A percentile compares a stretch with the other conserved stretches of the same genome.
Conservation (phyloP, 345 rosid genomes). For the Physaria fendleri region DNA sequence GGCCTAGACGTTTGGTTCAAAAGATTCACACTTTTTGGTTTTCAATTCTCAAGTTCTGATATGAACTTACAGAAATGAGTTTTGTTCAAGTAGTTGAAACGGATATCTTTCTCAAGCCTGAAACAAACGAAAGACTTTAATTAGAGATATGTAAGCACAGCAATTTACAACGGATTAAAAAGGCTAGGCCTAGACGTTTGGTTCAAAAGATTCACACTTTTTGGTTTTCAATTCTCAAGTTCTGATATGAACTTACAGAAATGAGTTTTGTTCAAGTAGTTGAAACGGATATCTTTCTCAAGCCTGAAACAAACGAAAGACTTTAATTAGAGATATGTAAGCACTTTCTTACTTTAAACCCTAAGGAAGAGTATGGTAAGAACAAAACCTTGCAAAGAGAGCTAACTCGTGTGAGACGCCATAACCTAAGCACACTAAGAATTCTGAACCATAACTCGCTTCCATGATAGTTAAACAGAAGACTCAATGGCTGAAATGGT, state of each 20-base stretch:
- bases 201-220: no score
- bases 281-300: slow-evolving; percentile 96
- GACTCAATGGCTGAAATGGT: slow-evolving; percentile 70
- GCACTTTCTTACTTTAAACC: background rate
- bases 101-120: slow-evolving; percentile 98
- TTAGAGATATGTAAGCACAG: slow-evolving; percentile 16
- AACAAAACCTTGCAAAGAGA: slow-evolving; percentile 80
- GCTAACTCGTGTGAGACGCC: slow-evolving; percentile 97
- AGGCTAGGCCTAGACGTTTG: no score
- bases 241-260: slow-evolving; percentile 52
- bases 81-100: slow-evolving; percentile 95
- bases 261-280: slow-evolving; percentile 88
- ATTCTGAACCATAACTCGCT: slow-evolving; percentile 60
- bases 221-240: no score
- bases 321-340: slow-evolving; percentile 16
- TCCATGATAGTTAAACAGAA: slow-evolving; percentile 53
- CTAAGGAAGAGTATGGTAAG: slow-evolving; percentile 10
- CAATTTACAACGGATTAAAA: no score
- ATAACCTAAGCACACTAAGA: slow-evolving; percentile 91
- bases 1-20: no score
- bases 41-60: no score
- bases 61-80: slow-evolving; percentile 63
- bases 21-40: no score
- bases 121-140: slow-evolving; percentile 21
- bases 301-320: slow-evolving; percentile 52